Evolutionary conservation across 352 stramenopile genomes (phyloP).

Genomic region (Phytopythium mirpurense): DNA sequence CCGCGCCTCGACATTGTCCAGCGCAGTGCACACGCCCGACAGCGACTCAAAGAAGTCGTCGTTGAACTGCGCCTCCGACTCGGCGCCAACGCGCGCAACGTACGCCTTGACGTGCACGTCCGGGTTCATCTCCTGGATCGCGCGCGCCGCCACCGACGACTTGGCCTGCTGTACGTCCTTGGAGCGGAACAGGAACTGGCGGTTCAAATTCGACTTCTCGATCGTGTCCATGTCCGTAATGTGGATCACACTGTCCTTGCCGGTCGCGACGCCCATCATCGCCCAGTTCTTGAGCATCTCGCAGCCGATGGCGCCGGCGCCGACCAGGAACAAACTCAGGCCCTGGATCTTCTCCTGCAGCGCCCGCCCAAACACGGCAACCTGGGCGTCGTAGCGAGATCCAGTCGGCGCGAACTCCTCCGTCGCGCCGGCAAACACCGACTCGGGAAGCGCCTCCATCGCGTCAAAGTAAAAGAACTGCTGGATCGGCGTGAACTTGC

Average conservation of each 20-base stretch:
- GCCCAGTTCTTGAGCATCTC: conserved; percentile 99
- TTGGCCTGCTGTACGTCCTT: conserved; percentile 97
- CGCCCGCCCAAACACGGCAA: conserved; percentile 85
- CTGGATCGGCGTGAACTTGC: conserved; percentile 98
- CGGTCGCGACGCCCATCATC: conserved; percentile 96
- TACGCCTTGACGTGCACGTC: conserved; percentile 90
- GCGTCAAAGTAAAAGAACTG: conserved; percentile 99
- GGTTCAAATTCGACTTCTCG: conserved; percentile 98
- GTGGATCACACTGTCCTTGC: conserved; percentile 83
- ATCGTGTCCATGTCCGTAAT: conserved; percentile 99
- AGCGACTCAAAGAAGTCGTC: conserved; percentile 97
- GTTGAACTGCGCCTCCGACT: conserved; percentile 98
- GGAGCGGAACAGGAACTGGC: conserved; percentile 98
- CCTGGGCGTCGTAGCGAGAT: conserved; percentile 91
- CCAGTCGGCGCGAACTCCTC: conserved; percentile 63
- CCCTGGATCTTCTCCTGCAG: conserved; percentile 82
- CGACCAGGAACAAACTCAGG: conserved; percentile 96
- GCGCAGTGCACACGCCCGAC: conserved; percentile 95
- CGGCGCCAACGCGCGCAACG: conserved; percentile 80
- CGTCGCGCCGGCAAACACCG: conserved; percentile 32
- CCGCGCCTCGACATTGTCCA: conserved; percentile 98
- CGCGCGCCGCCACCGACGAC: conserved; percentile 89
- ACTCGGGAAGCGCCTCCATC: conserved; percentile 93
- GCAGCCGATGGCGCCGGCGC: conserved; percentile 98
- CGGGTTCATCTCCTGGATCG: conserved; percentile 95